Conservation (phyloP, 768 basidiomycete genomes). For the Suillus bovinus region DNA sequence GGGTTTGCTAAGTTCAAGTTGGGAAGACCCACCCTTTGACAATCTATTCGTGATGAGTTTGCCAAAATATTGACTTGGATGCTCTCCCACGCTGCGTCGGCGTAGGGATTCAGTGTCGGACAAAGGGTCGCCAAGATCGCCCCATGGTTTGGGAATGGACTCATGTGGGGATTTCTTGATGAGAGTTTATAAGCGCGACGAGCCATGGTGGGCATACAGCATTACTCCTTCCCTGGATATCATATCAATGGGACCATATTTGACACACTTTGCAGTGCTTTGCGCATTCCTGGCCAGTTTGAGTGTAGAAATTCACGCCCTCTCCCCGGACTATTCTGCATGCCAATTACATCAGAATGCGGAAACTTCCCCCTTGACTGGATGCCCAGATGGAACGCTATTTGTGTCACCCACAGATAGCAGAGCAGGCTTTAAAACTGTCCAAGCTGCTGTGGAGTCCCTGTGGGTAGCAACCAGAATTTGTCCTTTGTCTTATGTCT, state of each 20-base stretch:
- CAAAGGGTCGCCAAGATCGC: neutral
- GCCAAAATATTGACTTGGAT: neutral
- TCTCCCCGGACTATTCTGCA: conserved; percentile 45
- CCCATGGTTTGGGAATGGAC: neutral
- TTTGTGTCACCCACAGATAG: conserved; percentile 34
- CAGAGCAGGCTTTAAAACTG: conserved; percentile 21
- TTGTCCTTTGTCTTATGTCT: neutral
- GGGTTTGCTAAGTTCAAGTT: neutral
- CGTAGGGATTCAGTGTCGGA: neutral
- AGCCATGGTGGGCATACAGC: neutral
- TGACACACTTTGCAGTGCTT: neutral
- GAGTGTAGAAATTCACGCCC: conserved; percentile 18
- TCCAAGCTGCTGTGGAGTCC: conserved; percentile 29
- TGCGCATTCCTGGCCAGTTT: neutral
- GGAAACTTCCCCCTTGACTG: conserved; percentile 41
- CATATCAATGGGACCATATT: neutral
- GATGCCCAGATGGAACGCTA: conserved; percentile 45
- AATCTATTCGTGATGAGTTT: neutral
- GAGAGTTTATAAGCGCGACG: neutral
- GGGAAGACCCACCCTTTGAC: neutral
- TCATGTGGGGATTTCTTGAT: neutral
- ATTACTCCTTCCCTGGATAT: neutral
- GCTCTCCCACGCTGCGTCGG: neutral
- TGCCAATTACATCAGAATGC: conserved; percentile 52
- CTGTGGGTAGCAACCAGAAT: conserved; percentile 37